Percentiles rank a stretch among this genome's conserved stretches.
phyloP scores from a whole-genome alignment of 306 rosid genomes.

The Abrus pulchellus region DNA sequence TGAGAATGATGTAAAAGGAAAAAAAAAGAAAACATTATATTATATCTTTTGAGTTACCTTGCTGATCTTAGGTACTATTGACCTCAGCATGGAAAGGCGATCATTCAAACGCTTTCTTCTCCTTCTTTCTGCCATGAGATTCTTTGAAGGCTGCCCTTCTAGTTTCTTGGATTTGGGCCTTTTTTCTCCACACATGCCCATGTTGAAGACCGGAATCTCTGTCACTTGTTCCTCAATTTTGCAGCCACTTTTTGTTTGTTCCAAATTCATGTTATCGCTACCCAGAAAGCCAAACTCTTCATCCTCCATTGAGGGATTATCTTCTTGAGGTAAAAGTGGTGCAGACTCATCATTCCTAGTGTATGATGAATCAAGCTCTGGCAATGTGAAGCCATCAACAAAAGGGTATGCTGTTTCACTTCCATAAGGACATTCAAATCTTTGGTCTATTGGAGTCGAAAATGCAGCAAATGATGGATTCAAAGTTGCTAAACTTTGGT shows the following conservation, averaged over 20 bases:
- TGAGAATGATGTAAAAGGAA: neutral
- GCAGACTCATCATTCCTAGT: slow-evolving; percentile 54
- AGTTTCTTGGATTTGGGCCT: slow-evolving; percentile 64
- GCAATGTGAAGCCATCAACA: slow-evolving; percentile 67
- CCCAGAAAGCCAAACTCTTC: slow-evolving; percentile 75
- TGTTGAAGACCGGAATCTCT: slow-evolving; percentile 63
- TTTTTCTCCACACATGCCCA: slow-evolving; percentile 72
- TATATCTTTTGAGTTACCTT: slow-evolving; percentile 62
- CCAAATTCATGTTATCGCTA: slow-evolving; percentile 59
- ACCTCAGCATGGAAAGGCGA: slow-evolving; percentile 90
- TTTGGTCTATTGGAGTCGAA: slow-evolving; percentile 62
- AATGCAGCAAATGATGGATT: slow-evolving; percentile 68
- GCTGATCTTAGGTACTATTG: slow-evolving; percentile 94
- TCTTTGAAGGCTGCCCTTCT: slow-evolving; percentile 92
- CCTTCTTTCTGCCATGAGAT: slow-evolving; percentile 95
- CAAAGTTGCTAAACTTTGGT: slow-evolving; percentile 58
- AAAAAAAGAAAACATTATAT: neutral
- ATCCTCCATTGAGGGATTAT: slow-evolving; percentile 67
- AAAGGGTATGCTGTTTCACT: slow-evolving; percentile 61
- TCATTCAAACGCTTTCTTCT: slow-evolving; percentile 87
- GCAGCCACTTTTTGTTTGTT: slow-evolving; percentile 56
- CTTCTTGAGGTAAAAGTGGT: slow-evolving; percentile 65
- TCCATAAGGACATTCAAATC: slow-evolving; percentile 69
- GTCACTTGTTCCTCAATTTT: slow-evolving; percentile 72
- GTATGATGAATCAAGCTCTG: slow-evolving; percentile 67